These are phyloP conservation scores for Kregervanrija pseudodelftensis DNA, from an alignment of 805 yeast species.

Conservation along the genomic window DNA sequence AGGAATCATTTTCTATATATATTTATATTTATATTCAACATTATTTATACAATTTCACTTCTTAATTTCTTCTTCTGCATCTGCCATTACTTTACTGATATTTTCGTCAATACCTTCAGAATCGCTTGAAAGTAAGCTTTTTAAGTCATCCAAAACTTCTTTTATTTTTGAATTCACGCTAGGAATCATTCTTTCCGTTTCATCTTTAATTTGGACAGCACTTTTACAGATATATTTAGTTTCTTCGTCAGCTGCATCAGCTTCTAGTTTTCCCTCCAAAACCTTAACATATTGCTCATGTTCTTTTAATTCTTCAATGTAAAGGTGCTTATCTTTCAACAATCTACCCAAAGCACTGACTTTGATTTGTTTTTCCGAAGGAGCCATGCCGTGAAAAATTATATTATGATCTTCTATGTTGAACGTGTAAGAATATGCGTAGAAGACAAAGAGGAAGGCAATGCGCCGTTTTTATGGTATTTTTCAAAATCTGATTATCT, in stretches of 20 bases:
- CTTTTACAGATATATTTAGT: slow-evolving; percentile 19
- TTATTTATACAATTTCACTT: background rate
- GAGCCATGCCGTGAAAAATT: slow-evolving; percentile 41
- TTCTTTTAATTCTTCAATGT: slow-evolving; percentile 46
- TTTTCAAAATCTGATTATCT: too few species aligned
- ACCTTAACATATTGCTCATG: slow-evolving; percentile 7
- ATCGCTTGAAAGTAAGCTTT: slow-evolving; percentile 15
- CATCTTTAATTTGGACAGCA: slow-evolving; percentile 21
- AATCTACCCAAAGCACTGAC: slow-evolving; percentile 62
- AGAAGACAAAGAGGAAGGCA: too few species aligned
- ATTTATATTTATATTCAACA: background rate
- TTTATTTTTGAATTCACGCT: slow-evolving; percentile 17
- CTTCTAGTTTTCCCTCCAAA: slow-evolving; percentile 18
- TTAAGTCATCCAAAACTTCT: slow-evolving; percentile 17
- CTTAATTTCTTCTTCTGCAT: slow-evolving; percentile 15
- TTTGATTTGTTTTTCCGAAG: slow-evolving; percentile 65
- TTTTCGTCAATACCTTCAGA: slow-evolving; percentile 15
- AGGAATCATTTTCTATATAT: background rate
- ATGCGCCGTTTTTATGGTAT: too few species aligned
- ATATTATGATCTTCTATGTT: too few species aligned
- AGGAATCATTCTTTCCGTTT: slow-evolving; percentile 24
- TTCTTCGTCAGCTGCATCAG: slow-evolving; percentile 19
- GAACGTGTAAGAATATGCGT: too few species aligned
- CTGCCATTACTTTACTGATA: slow-evolving; percentile 15
- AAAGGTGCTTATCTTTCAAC: slow-evolving; percentile 57